A percentile compares a stretch with the other conserved stretches of the same genome.
These are phyloP conservation scores for Alternaria gansuensis DNA, from an alignment of 2,329 filamentous ascomycete species.

Conservation along the genomic window DNA sequence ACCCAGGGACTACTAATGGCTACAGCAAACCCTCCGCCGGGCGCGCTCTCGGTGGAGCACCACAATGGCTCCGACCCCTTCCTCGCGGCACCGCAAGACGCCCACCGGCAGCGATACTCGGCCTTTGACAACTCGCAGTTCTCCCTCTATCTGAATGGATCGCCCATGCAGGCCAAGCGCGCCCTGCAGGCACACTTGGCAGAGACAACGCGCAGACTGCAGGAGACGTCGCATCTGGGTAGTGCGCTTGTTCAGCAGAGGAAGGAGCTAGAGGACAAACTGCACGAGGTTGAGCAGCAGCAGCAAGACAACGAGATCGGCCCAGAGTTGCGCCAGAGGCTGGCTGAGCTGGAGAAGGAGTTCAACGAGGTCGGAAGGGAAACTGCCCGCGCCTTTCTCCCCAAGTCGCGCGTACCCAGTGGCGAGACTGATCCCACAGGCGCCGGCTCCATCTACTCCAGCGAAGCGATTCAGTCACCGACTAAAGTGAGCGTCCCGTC, in stretches of 20 bases:
- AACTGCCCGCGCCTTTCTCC: constrained; percentile 86
- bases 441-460: constrained; percentile 69
- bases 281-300: constrained; percentile 84
- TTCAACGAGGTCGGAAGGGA: constrained; percentile 94
- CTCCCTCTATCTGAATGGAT: constrained; percentile 76
- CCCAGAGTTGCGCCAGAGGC: constrained; percentile 80
- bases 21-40: constrained; percentile 54
- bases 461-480: constrained; percentile 83
- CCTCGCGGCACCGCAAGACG: constrained; percentile 47
- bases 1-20: constrained; percentile 50
- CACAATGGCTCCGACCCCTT: constrained; percentile 58
- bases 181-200: constrained; percentile 90
- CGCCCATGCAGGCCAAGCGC: constrained; percentile 85
- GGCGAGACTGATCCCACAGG: constrained; percentile 47
- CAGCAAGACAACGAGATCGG: constrained; percentile 76
- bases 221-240: constrained; percentile 89
- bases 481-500: constrained; percentile 89
- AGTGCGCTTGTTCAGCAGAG: constrained; percentile 88
- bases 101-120: constrained; percentile 74
- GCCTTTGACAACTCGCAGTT: constrained; percentile 84
- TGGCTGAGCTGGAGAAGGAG: constrained; percentile 89
- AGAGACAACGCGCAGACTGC: constrained; percentile 89
- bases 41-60: constrained; percentile 54
- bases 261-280: constrained; percentile 78
- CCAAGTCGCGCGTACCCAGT: constrained; percentile 78